Evolutionary conservation across 371 early-diverging fungal species (phyloP).

Genomic region (Circinella umbellata): DNA sequence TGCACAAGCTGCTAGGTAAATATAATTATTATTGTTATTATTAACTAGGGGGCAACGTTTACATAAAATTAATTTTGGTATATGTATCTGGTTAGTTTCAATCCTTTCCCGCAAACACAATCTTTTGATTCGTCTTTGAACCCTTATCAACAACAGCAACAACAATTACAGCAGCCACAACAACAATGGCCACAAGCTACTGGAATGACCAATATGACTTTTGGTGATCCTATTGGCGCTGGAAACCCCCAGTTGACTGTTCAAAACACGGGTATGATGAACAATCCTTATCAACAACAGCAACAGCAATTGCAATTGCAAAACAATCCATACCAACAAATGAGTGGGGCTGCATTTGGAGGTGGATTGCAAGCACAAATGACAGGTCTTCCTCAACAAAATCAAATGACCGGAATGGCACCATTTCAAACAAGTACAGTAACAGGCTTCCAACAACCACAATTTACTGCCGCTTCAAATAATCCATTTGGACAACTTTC

Average conservation of each 20-base stretch:
- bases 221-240: constrained; percentile 27
- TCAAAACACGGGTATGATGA: constrained; percentile 32
- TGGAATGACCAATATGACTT: constrained; percentile 27
- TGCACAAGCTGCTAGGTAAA: constrained; percentile 10
- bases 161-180: constrained; percentile 14
- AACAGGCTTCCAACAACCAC: constrained; percentile 23
- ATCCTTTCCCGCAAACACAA: constrained; percentile 29
- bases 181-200: constrained; percentile 23
- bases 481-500: constrained; percentile 29
- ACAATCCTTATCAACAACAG: constrained; percentile 45
- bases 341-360: constrained; percentile 7
- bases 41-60: no score
- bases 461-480: constrained; percentile 24
- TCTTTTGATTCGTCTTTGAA: constrained; percentile 14
- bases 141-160: constrained; percentile 21
- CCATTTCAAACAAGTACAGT: constrained; percentile 18
- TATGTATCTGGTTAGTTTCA: constrained; percentile 21
- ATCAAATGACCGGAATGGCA: constrained; percentile 19
- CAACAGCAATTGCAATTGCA: constrained; percentile 28
- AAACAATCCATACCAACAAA: constrained; percentile 25
- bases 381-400: constrained; percentile 47
- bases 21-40: no score
- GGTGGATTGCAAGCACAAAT: constrained; percentile 37
- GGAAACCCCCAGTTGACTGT: constrained; percentile 27
- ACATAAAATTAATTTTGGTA: no score